These are phyloP conservation scores for Phytophthora ramorum DNA, from an alignment of 352 stramenopile genomes.

Conservation along the genomic window DNA sequence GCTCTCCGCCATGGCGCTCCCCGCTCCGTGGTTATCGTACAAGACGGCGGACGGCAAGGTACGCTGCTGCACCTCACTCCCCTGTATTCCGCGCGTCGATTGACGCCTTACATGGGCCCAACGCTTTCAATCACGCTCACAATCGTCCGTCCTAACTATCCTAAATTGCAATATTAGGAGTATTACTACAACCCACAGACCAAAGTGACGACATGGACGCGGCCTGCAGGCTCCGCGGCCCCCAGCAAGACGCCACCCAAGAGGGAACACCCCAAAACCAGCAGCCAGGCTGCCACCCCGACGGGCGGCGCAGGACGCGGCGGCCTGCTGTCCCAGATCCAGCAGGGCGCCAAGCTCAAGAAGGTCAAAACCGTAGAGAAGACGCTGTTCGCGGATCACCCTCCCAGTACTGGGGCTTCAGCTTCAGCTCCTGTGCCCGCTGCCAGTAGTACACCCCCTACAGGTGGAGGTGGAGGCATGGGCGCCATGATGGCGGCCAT, in stretches of 20 bases:
- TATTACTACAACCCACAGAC: constrained; percentile 93
- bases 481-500: constrained; percentile 79
- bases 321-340: constrained; percentile 74
- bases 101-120: neutral
- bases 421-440: constrained; percentile 15
- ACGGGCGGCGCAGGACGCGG: constrained; percentile 50
- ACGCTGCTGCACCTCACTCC: neutral
- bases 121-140: constrained; percentile 5
- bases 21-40: constrained; percentile 84
- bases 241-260: constrained; percentile 47
- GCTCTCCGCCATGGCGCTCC: constrained; percentile 71
- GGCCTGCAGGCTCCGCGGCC: constrained; percentile 39
- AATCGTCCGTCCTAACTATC: neutral
- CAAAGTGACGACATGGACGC: constrained; percentile 90
- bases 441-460: constrained; percentile 22
- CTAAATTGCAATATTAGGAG: constrained; percentile 47
- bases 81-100: constrained; percentile 1
- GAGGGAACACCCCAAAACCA: constrained; percentile 42
- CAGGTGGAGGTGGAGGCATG: constrained; percentile 56
- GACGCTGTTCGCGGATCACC: constrained; percentile 52
- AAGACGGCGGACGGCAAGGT: constrained; percentile 90
- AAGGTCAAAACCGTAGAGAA: constrained; percentile 83
- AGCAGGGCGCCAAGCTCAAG: constrained; percentile 74
- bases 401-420: constrained; percentile 23
- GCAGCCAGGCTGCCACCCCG: constrained; percentile 16